phyloP scores from a whole-genome alignment of 2,329 filamentous ascomycete species.

The Botrytis aclada region DNA sequence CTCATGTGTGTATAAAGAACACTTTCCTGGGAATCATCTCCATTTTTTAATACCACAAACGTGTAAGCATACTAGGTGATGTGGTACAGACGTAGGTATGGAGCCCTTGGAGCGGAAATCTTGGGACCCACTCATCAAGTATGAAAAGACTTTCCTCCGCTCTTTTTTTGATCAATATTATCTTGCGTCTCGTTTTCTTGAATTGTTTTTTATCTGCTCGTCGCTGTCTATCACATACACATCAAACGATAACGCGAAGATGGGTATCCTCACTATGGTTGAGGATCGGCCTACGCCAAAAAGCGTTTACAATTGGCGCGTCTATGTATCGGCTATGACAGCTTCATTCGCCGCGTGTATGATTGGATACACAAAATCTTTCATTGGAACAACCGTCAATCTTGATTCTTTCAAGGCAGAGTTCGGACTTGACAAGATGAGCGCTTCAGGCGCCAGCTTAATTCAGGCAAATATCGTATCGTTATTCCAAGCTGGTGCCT shows the following conservation, averaged over 20 bases:
- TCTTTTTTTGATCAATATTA: not conserved
- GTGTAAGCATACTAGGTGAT: not conserved
- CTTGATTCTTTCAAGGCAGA: slow-evolving; percentile 28
- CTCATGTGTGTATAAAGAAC: not conserved
- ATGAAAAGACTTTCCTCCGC: not conserved
- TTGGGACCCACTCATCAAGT: not conserved
- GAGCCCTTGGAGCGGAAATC: slow-evolving; percentile 6
- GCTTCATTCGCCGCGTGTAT: slow-evolving; percentile 28
- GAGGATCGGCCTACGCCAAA: slow-evolving; percentile 31
- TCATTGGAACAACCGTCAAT: slow-evolving; percentile 30
- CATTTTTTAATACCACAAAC: not conserved
- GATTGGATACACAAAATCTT: slow-evolving; percentile 33
- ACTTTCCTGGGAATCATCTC: not conserved
- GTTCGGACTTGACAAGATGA: slow-evolving; percentile 28
- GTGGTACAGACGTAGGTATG: not conserved
- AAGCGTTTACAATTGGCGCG: slow-evolving; percentile 29
- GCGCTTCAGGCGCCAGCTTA: slow-evolving; percentile 25
- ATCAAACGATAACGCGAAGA: slow-evolving; percentile 8
- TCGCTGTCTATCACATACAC: not conserved
- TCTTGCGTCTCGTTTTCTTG: not conserved
- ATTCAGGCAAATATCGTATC: slow-evolving; percentile 32
- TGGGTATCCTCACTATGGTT: slow-evolving; percentile 27
- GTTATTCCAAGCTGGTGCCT: slow-evolving; percentile 30
- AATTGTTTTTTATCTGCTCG: not conserved
- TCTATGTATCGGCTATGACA: slow-evolving; percentile 28